Evolutionary conservation across 1,284 basidiomycete genomes (phyloP), one percentile per base, ranked within the genome.

Genomic region (Coniferiporia sulphurascens): DNA sequence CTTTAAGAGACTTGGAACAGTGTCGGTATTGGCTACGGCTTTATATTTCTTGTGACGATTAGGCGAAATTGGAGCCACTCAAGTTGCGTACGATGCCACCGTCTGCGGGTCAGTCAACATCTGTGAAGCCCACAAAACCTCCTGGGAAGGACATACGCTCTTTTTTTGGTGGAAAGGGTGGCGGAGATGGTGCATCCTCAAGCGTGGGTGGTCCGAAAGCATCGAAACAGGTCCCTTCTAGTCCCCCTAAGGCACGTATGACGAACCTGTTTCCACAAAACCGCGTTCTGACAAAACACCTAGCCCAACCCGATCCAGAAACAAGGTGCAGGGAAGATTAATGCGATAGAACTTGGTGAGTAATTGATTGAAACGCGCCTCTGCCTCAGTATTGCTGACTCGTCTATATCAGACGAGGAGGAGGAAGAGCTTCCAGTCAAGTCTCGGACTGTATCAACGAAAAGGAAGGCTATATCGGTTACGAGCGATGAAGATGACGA

Each of bases 131-230:
- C 38, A 13, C 21, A 6, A 74, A 72, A 56, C 57, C 65, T 9
- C 65, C 66, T 13, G 78, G 75, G 15, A 74, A 73, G 63, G 76
- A 78, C 58, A 76, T 81, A 13, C 68, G 76, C 19, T 68, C 75
- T 46, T 81, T 81, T 68, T 80, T 80, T 63, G 72, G 72, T 9
- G 68, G 66, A 15, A 62, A 44, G 5, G 55, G 53, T 15, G 48
- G 51, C 13, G 17, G 27, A n/a, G 38, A 15, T 8, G 15, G 38
- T 15, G 38, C 22, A 22, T 19, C 52, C 6, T 45, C 55, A 51
- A 56, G 15, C n/a, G 17, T 38, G 41, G 38, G 41, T n/a, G 41
- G 49, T 21, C 19, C 56, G 15, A 48, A 43, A 13, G 34, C 32
- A n/a, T 51, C 61, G 12, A 46, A 46, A 22, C 48, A 58, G 8